Evolutionary conservation across 192 early-diverging fungal species (phyloP), one percentile per base, ranked within the genome.

Genomic region (Thamnidium elegans): DNA sequence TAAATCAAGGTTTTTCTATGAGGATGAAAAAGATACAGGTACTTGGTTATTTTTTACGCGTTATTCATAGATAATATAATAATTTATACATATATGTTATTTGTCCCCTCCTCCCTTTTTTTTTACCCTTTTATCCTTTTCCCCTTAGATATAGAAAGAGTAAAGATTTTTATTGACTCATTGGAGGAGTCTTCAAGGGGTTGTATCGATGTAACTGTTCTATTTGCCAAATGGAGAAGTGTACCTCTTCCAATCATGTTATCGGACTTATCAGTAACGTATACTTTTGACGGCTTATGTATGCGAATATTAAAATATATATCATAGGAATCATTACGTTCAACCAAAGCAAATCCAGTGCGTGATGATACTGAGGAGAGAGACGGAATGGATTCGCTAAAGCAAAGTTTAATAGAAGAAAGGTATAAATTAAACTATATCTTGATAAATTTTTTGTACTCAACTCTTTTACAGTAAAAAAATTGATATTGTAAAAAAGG

Each of bases 401-500:
- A 45, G 26, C 36, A 68, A 46, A 62, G 50, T 34, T 21, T 58
- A 4, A 50, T 68, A 6, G 59, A 68, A 39, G 36, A 39, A 52
- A 68, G 58, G 67, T 68, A 36, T 6, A 20, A 8, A 44, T 21
- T 30, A 54, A 54, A 39, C 0, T 13, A 14, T 34, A 36, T 42
- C 11, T 31, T 14, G 1, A 26, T 52, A 7, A 15, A 10, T 55
- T 17, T 63, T 20, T 8, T 39, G 13, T 15, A 31, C 20, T 15
- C 3, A 17, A 31, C 8, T 23, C n/a, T 55, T n/a, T 14, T 14
- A n/a, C 62, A 91, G 90, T 76, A 83, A 89, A 62, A 80, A 79
- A 20, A 90, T 91, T 63, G 83, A 81, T 66, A 86, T 79, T 5
- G 86, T 91, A 45, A 82, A 87, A 44, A 94, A 94, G 71, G 87